Evolutionary conservation across 768 basidiomycete genomes (phyloP).

Genomic region (Termitomyces sp.): DNA sequence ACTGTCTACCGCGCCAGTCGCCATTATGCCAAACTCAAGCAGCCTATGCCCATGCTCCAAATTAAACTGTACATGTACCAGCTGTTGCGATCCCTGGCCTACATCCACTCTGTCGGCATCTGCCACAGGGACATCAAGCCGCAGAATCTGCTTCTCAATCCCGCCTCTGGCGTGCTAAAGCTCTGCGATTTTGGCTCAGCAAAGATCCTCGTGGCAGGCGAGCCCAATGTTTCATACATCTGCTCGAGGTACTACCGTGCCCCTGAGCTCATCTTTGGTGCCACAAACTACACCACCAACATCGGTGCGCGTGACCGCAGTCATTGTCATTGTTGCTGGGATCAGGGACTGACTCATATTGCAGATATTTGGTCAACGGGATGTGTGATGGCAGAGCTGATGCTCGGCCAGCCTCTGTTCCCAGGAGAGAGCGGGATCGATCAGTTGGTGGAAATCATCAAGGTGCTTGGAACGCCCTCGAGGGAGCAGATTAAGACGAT

Average conservation of each 20-base stretch:
- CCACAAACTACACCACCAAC: conserved; percentile 99
- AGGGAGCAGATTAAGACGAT: conserved; percentile 99
- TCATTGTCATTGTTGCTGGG: background rate
- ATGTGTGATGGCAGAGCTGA: conserved; percentile 99
- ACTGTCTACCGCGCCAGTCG: conserved; percentile 98
- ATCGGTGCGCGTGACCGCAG: conserved; percentile 62
- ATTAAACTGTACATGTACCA: conserved; percentile 99
- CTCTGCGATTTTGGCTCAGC: conserved; percentile 99
- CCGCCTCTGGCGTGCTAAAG: conserved; percentile 93
- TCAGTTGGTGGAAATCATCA: conserved; percentile 99
- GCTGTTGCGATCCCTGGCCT: conserved; percentile 94
- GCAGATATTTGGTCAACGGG: conserved; percentile 99
- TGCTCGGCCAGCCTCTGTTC: conserved; percentile 98
- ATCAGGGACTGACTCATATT: conserved; percentile 2
- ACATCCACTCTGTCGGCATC: conserved; percentile 99
- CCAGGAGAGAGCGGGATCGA: conserved; percentile 99
- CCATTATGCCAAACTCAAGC: conserved; percentile 99
- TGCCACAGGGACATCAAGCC: conserved; percentile 99
- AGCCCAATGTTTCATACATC: conserved; percentile 99
- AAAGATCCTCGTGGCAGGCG: conserved; percentile 95
- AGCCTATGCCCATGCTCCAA: conserved; percentile 99
- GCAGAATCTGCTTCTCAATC: conserved; percentile 96
- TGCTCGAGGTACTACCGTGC: conserved; percentile 99
- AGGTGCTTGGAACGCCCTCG: conserved; percentile 96
- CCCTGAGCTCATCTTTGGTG: conserved; percentile 98